phyloP scores from a whole-genome alignment of 306 rosid genomes.

The Biancaea sappan region DNA sequence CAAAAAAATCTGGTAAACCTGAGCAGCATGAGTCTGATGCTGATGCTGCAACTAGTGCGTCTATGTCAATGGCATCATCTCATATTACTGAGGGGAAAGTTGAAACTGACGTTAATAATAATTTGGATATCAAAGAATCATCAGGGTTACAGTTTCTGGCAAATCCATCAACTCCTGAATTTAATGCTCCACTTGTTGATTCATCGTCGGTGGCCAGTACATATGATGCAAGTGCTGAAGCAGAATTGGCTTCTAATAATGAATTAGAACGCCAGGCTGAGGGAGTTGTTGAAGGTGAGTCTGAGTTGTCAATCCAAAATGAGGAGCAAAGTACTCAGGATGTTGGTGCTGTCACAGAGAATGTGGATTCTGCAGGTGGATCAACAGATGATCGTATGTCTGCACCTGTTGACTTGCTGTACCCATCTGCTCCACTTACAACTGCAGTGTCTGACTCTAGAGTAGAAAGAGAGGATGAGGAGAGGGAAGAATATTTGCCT shows the following conservation, averaged over 20 bases:
- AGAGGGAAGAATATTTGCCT: slow-evolving; percentile 31
- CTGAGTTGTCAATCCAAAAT: slow-evolving; percentile 36
- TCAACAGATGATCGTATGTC: slow-evolving; percentile 32
- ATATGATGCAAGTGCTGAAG: slow-evolving; percentile 30
- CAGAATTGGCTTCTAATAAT: slow-evolving; percentile 37
- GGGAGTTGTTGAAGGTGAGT: slow-evolving; percentile 41
- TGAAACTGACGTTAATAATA: slow-evolving; percentile 41
- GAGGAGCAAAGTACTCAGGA: slow-evolving; percentile 38
- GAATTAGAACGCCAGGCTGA: slow-evolving; percentile 42
- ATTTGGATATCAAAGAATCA: slow-evolving; percentile 36
- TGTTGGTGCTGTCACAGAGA: slow-evolving; percentile 35
- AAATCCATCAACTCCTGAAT: slow-evolving; percentile 41
- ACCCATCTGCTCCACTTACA: slow-evolving; percentile 38
- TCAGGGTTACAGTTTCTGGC: slow-evolving; percentile 46
- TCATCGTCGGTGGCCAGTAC: slow-evolving; percentile 31
- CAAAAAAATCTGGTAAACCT: slow-evolving; percentile 54
- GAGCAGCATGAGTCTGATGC: slow-evolving; percentile 61
- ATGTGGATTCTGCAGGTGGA: slow-evolving; percentile 45
- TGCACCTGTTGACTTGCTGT: slow-evolving; percentile 33
- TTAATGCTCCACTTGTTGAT: slow-evolving; percentile 38
- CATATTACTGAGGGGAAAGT: slow-evolving; percentile 50
- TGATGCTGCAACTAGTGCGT: slow-evolving; percentile 42
- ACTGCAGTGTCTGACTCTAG: slow-evolving; percentile 33
- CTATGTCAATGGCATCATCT: slow-evolving; percentile 38
- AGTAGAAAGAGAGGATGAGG: slow-evolving; percentile 39